Percentiles rank a stretch among this genome's conserved stretches.
Conservation (phyloP, 176 grass and related monocot genomes). For the Juncus effusus region DNA sequence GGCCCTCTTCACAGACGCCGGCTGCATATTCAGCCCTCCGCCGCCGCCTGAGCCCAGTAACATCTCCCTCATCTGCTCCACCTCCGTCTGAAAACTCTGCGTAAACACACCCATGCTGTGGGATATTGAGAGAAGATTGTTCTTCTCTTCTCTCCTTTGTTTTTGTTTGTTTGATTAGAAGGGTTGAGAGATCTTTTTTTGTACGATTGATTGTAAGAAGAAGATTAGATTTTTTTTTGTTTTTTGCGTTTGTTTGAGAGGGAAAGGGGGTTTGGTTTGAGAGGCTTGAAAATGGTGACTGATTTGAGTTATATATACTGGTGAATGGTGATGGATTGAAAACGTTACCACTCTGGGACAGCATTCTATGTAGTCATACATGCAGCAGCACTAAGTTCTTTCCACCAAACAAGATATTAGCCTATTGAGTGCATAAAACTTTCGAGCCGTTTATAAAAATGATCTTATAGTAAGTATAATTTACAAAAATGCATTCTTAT, state of each 20-base stretch:
- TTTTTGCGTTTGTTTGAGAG: not conserved
- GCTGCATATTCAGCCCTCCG: conserved; percentile 38
- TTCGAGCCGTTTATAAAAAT: too few species aligned
- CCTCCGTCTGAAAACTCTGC: conserved; percentile 82
- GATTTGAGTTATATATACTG: conserved; percentile 16
- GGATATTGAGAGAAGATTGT: not conserved
- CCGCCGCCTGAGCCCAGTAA: conserved; percentile 24
- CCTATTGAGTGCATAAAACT: too few species aligned
- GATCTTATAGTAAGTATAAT: too few species aligned
- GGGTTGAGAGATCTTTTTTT: too few species aligned
- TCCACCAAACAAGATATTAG: too few species aligned
- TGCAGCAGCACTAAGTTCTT: too few species aligned
- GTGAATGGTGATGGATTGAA: not conserved
- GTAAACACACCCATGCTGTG: conserved; percentile 69
- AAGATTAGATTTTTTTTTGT: not conserved
- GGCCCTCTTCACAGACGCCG: conserved; percentile 33
- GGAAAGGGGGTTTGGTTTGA: not conserved
- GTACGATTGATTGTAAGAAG: not conserved
- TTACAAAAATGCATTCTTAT: too few species aligned
- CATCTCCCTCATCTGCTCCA: conserved; percentile 67
- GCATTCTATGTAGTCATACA: too few species aligned
- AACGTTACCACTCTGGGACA: too few species aligned
- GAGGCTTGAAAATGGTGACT: conserved; percentile 15
- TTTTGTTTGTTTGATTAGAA: too few species aligned
- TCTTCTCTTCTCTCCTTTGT: too few species aligned